Base-by-base conservation (phyloP, 2,329 filamentous ascomycete genomes). In the Blastomyces parvus region DNA sequence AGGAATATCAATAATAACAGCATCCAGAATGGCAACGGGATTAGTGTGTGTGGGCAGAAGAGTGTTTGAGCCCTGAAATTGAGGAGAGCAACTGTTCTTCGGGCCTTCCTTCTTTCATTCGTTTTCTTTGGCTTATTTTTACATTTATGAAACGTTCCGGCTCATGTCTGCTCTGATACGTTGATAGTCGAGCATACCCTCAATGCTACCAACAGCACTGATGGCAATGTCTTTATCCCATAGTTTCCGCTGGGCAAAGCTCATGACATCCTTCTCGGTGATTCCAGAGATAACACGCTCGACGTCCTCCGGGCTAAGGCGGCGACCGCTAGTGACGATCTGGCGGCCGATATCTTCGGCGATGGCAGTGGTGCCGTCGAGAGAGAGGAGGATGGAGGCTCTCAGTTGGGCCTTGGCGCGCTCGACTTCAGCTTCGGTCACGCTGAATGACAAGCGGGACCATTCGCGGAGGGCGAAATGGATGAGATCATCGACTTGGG, bases 321-420 rank as follows among this genome's bases (percentile, higher is more conserved):
- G 88, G 73, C 92, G 89, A 76, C 94, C 94, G 64, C 94, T 97
- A 74, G 92, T 97, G 82, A 99, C 87, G 80, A 99, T 91, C 82
- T 99, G 94, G 79, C 94, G 90, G 74, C 94, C 94, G 78, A 99
- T 96, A 77, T 99, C 94, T 84, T 99, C 94, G 66, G 94, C 94
- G 62, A 97, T 88, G 71, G 94, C 91, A 59, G 94, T 97, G 74
- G 94, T 97, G 78, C 92, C 95, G 77, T 99, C 94, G 40, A 99
- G 90, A 61, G 91, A 96, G 69, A 99, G 87, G 66, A 99, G 90
- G 74, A 99, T 92, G 62, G 92, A 96, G 67, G 94, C 94, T 86
- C 99, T 99, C 73, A 99, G 88, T 83, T 99, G 94, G 68, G 94
- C 90, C 86, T 99, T 99, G 79, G 94, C 94, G 71, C 94, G 93